These are phyloP conservation scores for Mariannaea sp. DNA, from an alignment of 2,329 filamentous ascomycete species.

Conservation along the genomic window DNA sequence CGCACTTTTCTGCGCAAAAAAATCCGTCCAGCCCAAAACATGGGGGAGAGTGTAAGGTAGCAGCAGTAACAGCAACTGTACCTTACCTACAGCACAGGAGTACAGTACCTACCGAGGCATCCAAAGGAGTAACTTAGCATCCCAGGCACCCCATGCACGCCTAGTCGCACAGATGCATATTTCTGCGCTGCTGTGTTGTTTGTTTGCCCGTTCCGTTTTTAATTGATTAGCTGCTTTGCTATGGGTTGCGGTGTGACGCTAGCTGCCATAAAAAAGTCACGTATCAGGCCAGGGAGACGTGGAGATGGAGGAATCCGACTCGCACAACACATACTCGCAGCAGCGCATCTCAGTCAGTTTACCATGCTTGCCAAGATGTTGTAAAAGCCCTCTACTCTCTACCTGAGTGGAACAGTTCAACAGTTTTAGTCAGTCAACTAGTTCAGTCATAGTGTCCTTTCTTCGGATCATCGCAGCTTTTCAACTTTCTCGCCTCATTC, in stretches of 20 bases:
- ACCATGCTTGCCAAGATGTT: no score
- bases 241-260: not conserved
- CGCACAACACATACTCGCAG: conserved; percentile 19
- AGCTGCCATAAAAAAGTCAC: no score
- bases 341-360: not conserved
- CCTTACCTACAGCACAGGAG: no score
- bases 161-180: not conserved
- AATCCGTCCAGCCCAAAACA: not conserved
- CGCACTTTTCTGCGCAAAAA: not conserved
- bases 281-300: not conserved
- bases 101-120: no score
- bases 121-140: no score
- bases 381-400: not conserved
- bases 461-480: not conserved
- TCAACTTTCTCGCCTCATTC: not conserved
- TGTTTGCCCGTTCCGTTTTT: not conserved
- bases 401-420: not conserved
- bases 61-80: not conserved
- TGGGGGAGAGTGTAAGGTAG: not conserved
- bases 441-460: not conserved
- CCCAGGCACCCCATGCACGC: no score
- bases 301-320: conserved; percentile 14
- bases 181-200: not conserved
- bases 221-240: no score
- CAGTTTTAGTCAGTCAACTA: not conserved